These are phyloP conservation scores for Leccinum fallax DNA, from an alignment of 1,284 basidiomycete genomes.

Conservation along the genomic window DNA sequence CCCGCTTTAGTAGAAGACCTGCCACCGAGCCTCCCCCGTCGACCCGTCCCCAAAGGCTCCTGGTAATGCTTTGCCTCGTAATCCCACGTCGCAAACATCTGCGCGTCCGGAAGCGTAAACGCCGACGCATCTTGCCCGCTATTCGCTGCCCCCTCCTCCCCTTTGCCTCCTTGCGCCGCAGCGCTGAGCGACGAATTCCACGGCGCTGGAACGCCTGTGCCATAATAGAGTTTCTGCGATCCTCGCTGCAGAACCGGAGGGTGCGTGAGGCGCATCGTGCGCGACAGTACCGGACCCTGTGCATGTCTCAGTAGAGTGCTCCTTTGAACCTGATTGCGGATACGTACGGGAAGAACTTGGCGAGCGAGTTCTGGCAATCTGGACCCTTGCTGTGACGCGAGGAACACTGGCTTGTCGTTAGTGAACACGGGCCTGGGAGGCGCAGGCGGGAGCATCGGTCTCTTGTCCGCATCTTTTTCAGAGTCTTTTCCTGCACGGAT, in stretches of 20 bases:
- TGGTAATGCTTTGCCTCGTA: constrained; percentile 66
- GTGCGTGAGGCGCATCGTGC: constrained; percentile 64
- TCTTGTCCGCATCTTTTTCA: constrained; percentile 40
- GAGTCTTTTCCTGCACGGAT: constrained; percentile 28
- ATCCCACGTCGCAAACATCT: constrained; percentile 75
- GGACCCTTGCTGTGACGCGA: constrained; percentile 34
- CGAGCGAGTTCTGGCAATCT: constrained; percentile 64
- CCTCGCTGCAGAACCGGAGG: constrained; percentile 62
- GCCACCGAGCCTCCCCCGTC: constrained; percentile 24
- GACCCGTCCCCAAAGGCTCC: constrained; percentile 44
- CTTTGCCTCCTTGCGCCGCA: constrained; percentile 27
- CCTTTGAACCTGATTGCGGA: constrained; percentile 27
- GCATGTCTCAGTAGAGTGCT: neutral
- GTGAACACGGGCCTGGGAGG: constrained; percentile 55
- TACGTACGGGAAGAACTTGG: constrained; percentile 57
- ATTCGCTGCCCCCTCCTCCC: constrained; percentile 30
- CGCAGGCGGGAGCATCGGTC: constrained; percentile 53
- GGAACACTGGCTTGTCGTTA: constrained; percentile 42
- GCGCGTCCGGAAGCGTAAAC: constrained; percentile 63
- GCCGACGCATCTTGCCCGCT: constrained; percentile 37
- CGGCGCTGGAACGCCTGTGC: constrained; percentile 59
- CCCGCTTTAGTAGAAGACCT: constrained; percentile 29
- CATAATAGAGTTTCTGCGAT: constrained; percentile 61
- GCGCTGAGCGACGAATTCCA: constrained; percentile 57
- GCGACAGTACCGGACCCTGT: constrained; percentile 47